Base-by-base conservation (phyloP, 169 alveolate species). In the Babesia sp. region DNA sequence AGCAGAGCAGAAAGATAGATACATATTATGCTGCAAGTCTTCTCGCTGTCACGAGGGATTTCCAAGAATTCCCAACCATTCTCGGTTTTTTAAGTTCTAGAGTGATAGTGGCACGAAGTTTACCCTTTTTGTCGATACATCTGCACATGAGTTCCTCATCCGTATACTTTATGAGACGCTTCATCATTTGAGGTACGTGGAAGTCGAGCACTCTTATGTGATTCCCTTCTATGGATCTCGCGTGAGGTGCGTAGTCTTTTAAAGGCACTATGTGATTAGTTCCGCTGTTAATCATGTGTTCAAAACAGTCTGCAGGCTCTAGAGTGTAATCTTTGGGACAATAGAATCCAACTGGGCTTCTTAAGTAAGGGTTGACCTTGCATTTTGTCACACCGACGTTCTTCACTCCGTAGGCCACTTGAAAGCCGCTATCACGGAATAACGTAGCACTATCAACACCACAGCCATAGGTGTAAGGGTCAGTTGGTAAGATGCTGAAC, bases 381-480 rank as follows among this genome's bases (percentile, higher is more conserved):
- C 85, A 81, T n/a, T 18, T 22, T 0, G 74, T 24, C 16, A 28
- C 48, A 29, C 26, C 1, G 0, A 0, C 60, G 3, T 26, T 1
- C 2, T 33, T 37, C 42, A 26, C 24, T 72, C 31, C 76, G 7
- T 18, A 8, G 12, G 7, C 7, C 20, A 48, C 20, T 12, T 18
- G 26, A 48, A 24, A 42, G 6, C 34, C 34, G 22, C 36, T 78
- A 34, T 39, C 22, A 7, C 29, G 50, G 61, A 78, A 78, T 37
- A 78, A 4, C 34, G 45, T 60, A 0, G 1, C 3, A 46, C 73
- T 61, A 24, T 69, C 61, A 36, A 37, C 60, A 36, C 85, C 85
- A 41, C 89, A 81, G 1, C 89, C 89, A 53, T 54, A 67, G 14
- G 85, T 81, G 53, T 61, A 81, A 24, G 89, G 89, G 28, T 81